Base-by-base conservation (phyloP, 2,329 filamentous ascomycete genomes). In the Didymella pomorum region DNA sequence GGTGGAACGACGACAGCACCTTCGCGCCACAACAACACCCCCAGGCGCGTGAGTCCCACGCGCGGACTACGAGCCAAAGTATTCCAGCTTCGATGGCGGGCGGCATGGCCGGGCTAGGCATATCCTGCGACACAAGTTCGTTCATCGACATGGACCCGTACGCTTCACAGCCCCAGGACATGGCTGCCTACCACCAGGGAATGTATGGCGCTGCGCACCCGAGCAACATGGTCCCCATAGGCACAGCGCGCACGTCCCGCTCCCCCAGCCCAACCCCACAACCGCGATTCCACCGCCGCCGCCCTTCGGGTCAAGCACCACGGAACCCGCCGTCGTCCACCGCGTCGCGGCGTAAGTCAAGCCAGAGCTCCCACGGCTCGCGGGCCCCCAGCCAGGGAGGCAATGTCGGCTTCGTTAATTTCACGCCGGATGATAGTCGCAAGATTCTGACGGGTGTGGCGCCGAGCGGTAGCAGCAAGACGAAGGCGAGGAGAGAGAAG, bases 401-500 rank as follows among this genome's bases (percentile, higher is more conserved):
- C 3, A 57, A 57, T n/a, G 81, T 82, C 14, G 85, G 83, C 11
- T 98, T 98, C 72, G 91, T 97, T 63, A 98, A 98, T 77, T 97
- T 91, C 78, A 97, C 93, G 1, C 89, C 92, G 0, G 82, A 84
- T 48, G 93, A 99, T 76, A 89, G 88, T 69, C 81, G 84, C 14
- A 86, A 90, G 72, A 88, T 99, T 42, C 86, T 99, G 77, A 92
- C 87, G 8, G 94, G 93, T 5, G 95, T 99, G 12, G 95, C 95
- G 44, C 94, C 94, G 0, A 93, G 89, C 64, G 95, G 95, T 10
- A 93, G 89, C 67, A 91, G 87, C 66, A 98, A 98, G 84, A 98
- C 95, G 9, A 97, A 97, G 75, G 92, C 92, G n/a, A 81, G 93
- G 54, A 82, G 95, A 49, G 94, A 98, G 77, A 90, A 92, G 75